Base-by-base conservation (phyloP, 345 rosid species). In the Crucihimalaya himalaica region DNA sequence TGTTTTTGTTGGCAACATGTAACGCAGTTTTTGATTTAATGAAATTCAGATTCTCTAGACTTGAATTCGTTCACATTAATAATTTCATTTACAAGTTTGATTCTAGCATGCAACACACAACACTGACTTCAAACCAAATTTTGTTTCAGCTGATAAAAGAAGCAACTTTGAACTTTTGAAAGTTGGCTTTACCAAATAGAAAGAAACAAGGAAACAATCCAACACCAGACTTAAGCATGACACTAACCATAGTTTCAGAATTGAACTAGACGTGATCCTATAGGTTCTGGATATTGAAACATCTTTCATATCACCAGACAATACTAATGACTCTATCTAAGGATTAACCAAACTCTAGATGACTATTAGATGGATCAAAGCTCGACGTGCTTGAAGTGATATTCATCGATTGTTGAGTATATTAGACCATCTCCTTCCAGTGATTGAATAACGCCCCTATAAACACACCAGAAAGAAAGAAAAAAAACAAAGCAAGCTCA, bases 331-430 rank as follows among this genome's bases (percentile, higher is more conserved):
- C 61, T 71, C 52, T 66, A 31, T 27, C 70, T 61, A 60, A 50
- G 15, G 29, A n/a, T 61, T 11, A 43, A 42, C 40, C 20, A 15
- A 72, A 61, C 40, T 62, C 32, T 31, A 75, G 50, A 43, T 52
- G 55, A 15, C 9, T 61, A 23, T 25, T 25, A 40, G 35, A 62
- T 9, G 42, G 66, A 74, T 72, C 76, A 84, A 47, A 75, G 85
- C 78, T 81, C 87, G 7, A 92, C 87, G 29, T 90, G 88, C 83
- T 95, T 88, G 84, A 84, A 95, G 82, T 92, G 99, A 74, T 82
- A 88, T 65, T 95, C 97, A n/a, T 95, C 99, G 13, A 95, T 85
- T 52, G 97, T 92, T 10, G 99, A 95, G 81, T 95, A 95, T 51
- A 95, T 84, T 43, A 92, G 77, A 31, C 99, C 97, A 79, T 95